These are phyloP conservation scores for Penicillium verhagenii DNA, from an alignment of 495 filamentous ascomycete genomes.

Conservation along the genomic window DNA sequence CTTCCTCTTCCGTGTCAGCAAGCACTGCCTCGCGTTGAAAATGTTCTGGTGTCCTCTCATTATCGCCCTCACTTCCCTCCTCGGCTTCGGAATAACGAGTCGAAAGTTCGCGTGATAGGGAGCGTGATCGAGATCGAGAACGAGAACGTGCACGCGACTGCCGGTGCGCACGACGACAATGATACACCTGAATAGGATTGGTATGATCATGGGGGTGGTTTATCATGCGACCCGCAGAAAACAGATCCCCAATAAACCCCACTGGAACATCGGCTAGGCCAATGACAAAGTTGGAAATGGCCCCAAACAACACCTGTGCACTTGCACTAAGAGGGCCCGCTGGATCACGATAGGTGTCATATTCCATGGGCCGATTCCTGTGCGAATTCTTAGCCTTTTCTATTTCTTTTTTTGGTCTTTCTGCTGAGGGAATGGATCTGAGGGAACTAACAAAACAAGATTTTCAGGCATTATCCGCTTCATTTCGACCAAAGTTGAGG, in stretches of 20 bases:
- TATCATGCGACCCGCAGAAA: slow-evolving; percentile 54
- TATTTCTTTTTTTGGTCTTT: neutral
- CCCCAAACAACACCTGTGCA: slow-evolving; percentile 73
- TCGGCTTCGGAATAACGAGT: no score
- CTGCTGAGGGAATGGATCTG: no score
- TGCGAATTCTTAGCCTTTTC: neutral
- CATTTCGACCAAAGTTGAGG: slow-evolving; percentile 59
- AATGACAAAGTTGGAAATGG: slow-evolving; percentile 71
- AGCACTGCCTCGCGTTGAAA: no score
- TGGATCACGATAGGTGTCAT: slow-evolving; percentile 70
- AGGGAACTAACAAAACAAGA: slow-evolving; percentile 60
- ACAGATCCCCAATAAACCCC: slow-evolving; percentile 62
- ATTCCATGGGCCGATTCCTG: slow-evolving; percentile 66
- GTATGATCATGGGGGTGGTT: slow-evolving; percentile 53
- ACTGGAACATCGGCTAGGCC: slow-evolving; percentile 79
- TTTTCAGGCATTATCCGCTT: slow-evolving; percentile 60
- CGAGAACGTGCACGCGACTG: no score
- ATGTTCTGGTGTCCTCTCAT: no score
- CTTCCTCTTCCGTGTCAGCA: no score
- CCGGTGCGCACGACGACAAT: no score
- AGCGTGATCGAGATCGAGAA: no score
- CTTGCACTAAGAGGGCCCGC: slow-evolving; percentile 70
- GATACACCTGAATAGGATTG: no score
- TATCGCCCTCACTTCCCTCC: no score
- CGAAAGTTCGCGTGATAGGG: no score